Base-by-base conservation (phyloP, 805 yeast genomes). In the Saccharomycopsis synnaedendra region DNA sequence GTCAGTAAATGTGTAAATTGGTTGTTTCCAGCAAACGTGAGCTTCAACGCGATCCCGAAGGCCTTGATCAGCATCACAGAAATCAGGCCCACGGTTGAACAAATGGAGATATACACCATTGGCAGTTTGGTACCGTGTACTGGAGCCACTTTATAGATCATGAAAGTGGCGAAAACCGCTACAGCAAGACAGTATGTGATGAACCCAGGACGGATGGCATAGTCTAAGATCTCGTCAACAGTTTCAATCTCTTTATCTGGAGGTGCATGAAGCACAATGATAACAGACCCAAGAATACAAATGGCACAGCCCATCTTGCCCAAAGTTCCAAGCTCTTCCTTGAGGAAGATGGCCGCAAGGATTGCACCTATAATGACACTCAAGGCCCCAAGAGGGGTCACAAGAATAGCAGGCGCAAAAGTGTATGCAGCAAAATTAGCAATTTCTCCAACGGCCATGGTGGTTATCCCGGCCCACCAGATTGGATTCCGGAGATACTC, bases 361-460 rank as follows among this genome's bases (percentile, higher is more conserved):
- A 87, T 86, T 2, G 96, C 95, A 10, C 96, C 96, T 52, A 87
- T 87, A 54, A 87, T 85, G 29, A 87, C 96, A 5, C 89, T 79
- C 31, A 87, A 68, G 0, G 96, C 96, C 8, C 96, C 96, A 47
- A 87, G 68, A 4, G 96, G 96, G 4, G 96, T 87, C 39, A 87
- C 96, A 56, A 87, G 65, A 54, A 88, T 84, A 1, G 96, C 94
- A 3, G 96, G 96, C 0, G 96, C 96, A 71, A 87, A 87, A 1
- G 96, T 87, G 61, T 87, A 87, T 0, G 96, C 96, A 3, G 96
- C 96, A 61, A 87, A 87, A 61, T 87, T 87, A 49, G 96, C 95
- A 39, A 87, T 66, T 60, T 87, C 96, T 4, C 96, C 96, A 28
- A 87, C 65, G 3, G 93, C 95, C 96, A 87, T 81, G 43, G 94